A percentile compares a stretch with the other conserved stretches of the same genome.
Conservation (phyloP, 352 stramenopile genomes). For the Peronospora farinosa region DNA sequence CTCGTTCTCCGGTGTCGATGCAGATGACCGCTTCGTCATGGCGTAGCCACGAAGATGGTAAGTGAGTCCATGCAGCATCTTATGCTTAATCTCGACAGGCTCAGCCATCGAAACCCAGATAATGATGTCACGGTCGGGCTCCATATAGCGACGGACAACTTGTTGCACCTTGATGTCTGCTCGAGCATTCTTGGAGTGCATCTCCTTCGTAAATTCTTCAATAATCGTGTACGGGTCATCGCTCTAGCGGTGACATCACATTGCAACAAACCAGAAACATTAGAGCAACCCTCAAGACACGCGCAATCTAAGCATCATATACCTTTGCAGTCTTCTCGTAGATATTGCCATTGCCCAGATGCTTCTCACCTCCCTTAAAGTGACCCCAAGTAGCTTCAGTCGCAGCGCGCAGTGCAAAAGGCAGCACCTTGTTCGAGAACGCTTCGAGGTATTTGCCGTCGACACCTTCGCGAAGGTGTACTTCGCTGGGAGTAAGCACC, state of each 20-base stretch:
- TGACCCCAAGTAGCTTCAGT: slow-evolving; percentile 36
- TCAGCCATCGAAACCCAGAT: slow-evolving; percentile 32
- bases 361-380: slow-evolving; percentile 36
- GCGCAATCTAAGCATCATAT: neutral
- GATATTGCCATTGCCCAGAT: slow-evolving; percentile 29
- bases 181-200: slow-evolving; percentile 35
- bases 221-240: slow-evolving; percentile 41
- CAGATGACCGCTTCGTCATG: slow-evolving; percentile 23
- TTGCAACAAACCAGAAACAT: neutral
- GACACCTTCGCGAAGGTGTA: slow-evolving; percentile 32
- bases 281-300: slow-evolving; percentile 1
- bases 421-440: slow-evolving; percentile 38
- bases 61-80: slow-evolving; percentile 27
- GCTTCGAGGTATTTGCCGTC: slow-evolving; percentile 36
- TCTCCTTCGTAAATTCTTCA: slow-evolving; percentile 48
- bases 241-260: slow-evolving; percentile 7
- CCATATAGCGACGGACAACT: slow-evolving; percentile 45
- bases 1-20: slow-evolving; percentile 15
- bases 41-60: slow-evolving; percentile 56
- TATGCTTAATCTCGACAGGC: slow-evolving; percentile 45
- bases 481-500: slow-evolving; percentile 26
- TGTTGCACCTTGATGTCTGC: slow-evolving; percentile 49
- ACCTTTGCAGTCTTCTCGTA: slow-evolving; percentile 34
- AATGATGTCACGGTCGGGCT: slow-evolving; percentile 43
- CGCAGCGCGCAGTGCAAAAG: slow-evolving; percentile 32